Percentiles rank a stretch among this genome's conserved stretches.
Conservation (phyloP, 2,329 filamentous ascomycete genomes). For the Cryphonectria carpinicola region DNA sequence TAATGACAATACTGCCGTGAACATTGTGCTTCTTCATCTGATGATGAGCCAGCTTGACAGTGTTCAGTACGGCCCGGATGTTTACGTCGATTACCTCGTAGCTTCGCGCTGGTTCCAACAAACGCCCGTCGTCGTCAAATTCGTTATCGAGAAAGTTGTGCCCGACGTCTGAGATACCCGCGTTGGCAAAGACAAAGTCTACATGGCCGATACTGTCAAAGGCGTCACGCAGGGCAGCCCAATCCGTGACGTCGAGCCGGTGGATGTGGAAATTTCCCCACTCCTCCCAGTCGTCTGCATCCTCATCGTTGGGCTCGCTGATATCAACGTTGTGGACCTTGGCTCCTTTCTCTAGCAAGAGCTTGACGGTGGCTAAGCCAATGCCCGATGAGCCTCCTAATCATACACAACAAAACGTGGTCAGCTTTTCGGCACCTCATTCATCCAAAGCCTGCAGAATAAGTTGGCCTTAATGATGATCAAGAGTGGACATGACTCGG, state of each 20-base stretch:
- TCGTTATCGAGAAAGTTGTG: constrained; percentile 10
- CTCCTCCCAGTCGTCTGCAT: constrained; percentile 15
- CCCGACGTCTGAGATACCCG: constrained; percentile 13
- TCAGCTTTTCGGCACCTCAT: neutral
- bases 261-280: constrained; percentile 10
- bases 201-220: constrained; percentile 8
- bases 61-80: constrained; percentile 11
- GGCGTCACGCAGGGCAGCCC: constrained; percentile 2
- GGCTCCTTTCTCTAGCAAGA: constrained; percentile 5
- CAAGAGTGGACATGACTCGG: neutral
- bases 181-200: constrained; percentile 11
- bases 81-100: constrained; percentile 9
- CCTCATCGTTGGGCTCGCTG: constrained; percentile 8
- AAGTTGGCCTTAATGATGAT: neutral
- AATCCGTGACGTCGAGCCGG: constrained; percentile 4
- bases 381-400: constrained; percentile 11
- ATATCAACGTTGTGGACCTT: constrained; percentile 9
- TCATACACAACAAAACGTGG: neutral
- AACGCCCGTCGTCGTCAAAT: neutral
- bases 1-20: constrained; percentile 11
- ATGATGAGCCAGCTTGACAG: constrained; percentile 15
- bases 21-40: constrained; percentile 3
- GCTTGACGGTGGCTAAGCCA: constrained; percentile 7
- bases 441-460: neutral
- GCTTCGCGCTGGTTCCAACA: neutral